Conservation (phyloP, 352 stramenopile genomes). For the Phytophthora sp. region DNA sequence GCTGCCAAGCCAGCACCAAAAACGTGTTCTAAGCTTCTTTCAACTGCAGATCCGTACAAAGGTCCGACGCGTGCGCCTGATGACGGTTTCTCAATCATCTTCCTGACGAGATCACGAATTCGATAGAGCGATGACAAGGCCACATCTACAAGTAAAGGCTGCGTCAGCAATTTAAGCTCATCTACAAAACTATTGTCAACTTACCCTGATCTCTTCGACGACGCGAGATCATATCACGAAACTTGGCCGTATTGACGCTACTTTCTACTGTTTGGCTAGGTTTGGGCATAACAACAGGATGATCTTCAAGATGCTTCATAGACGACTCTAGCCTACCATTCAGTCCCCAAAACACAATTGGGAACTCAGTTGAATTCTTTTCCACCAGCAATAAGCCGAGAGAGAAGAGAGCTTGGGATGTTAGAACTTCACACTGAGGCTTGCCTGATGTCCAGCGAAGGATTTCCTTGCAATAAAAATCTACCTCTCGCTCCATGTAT, state of each 20-base stretch:
- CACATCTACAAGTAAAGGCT: constrained; percentile 29
- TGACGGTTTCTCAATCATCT: constrained; percentile 30
- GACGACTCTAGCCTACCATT: constrained; percentile 44
- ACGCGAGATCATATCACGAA: constrained; percentile 4
- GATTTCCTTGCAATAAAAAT: constrained; percentile 86
- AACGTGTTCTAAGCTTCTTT: constrained; percentile 45
- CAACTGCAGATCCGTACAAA: constrained; percentile 35
- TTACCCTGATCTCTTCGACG: constrained; percentile 41
- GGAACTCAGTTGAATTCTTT: constrained; percentile 55
- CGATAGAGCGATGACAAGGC: constrained; percentile 46
- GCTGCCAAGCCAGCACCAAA: constrained; percentile 49
- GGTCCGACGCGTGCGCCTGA: constrained; percentile 3
- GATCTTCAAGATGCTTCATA: constrained; percentile 17
- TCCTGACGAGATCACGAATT: constrained; percentile 50
- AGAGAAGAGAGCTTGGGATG: constrained; percentile 51
- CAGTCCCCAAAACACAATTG: constrained; percentile 52
- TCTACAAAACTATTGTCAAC: background rate
- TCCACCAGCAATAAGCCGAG: constrained; percentile 54
- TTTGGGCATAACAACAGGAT: background rate
- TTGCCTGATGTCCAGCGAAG: constrained; percentile 32
- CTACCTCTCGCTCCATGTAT: constrained; percentile 65
- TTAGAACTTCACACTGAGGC: constrained; percentile 32
- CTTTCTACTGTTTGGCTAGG: constrained; percentile 3
- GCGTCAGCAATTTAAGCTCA: background rate
- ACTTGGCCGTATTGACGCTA: background rate